Conservation (phyloP, 768 basidiomycete species). For the Steccherinum ochraceum region DNA sequence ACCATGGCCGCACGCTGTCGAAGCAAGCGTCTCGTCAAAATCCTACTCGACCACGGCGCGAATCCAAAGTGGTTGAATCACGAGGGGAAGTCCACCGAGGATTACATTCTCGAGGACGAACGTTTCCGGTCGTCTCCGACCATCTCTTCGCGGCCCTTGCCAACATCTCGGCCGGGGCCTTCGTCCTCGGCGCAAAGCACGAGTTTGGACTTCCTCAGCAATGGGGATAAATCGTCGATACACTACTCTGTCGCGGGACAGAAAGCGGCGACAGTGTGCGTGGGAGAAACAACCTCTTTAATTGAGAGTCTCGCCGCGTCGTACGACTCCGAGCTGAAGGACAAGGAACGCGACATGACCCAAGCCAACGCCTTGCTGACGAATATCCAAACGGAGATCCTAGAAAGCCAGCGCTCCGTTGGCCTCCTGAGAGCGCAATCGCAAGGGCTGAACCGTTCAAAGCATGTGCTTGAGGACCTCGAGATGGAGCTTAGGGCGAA, state of each 20-base stretch:
- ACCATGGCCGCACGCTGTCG: conserved; percentile 95
- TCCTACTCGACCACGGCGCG: conserved; percentile 93
- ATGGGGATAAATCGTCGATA: conserved; percentile 63
- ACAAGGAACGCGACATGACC: conserved; percentile 85
- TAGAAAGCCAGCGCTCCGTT: conserved; percentile 76
- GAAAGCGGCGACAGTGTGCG: conserved; percentile 76
- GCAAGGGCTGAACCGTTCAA: conserved; percentile 56
- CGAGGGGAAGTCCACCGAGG: conserved; percentile 95
- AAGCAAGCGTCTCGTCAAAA: conserved; percentile 91
- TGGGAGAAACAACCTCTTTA: conserved; percentile 81
- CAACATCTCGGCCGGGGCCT: conserved; percentile 66
- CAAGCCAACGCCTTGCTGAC: conserved; percentile 84
- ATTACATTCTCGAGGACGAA: conserved; percentile 98
- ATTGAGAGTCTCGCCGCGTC: conserved; percentile 83
- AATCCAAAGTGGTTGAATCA: conserved; percentile 92
- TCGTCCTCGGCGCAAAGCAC: conserved; percentile 30
- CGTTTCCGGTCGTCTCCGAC: conserved; percentile 90
- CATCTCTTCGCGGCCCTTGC: conserved; percentile 56
- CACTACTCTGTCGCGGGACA: conserved; percentile 85
- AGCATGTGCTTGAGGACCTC: conserved; percentile 50
- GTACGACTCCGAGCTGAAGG: conserved; percentile 87
- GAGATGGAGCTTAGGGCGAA: conserved; percentile 62
- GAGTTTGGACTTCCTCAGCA: conserved; percentile 36
- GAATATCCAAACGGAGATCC: conserved; percentile 86
- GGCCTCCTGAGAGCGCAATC: conserved; percentile 63